Percentiles rank a stretch among this genome's conserved stretches.
These are phyloP conservation scores for Wickerhamomyces canadensis DNA, from an alignment of 805 yeast genomes.

Conservation along the genomic window DNA sequence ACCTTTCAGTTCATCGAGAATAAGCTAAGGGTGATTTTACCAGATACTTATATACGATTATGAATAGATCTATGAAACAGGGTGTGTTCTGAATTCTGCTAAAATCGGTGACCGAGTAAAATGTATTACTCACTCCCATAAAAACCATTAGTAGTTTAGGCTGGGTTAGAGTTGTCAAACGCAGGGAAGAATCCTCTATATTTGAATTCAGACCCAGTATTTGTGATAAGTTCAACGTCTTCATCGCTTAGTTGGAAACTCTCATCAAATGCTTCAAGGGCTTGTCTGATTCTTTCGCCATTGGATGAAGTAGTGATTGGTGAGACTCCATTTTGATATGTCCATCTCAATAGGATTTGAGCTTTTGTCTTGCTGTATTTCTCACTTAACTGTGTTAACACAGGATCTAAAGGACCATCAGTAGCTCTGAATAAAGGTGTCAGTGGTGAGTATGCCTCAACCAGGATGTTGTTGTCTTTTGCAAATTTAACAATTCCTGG, in stretches of 20 bases:
- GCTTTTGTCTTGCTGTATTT: conserved; percentile 52
- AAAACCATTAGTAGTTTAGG: no score
- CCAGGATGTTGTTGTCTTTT: conserved; percentile 37
- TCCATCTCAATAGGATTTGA: conserved; percentile 62
- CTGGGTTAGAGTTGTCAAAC: no score
- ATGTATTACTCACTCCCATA: no score
- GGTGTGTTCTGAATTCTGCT: no score
- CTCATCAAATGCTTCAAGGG: conserved; percentile 40
- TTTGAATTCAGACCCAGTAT: conserved; percentile 28
- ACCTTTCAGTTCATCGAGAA: no score
- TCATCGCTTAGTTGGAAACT: conserved; percentile 42
- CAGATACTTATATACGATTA: no score
- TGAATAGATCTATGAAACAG: no score
- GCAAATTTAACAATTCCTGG: conserved; percentile 49
- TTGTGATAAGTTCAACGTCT: conserved; percentile 38
- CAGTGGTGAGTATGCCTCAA: conserved; percentile 63
- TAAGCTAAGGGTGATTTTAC: no score
- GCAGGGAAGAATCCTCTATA: conserved; percentile 21
- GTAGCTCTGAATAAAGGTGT: conserved; percentile 49
- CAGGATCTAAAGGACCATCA: conserved; percentile 32
- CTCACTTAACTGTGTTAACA: conserved; percentile 33
- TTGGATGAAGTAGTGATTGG: conserved; percentile 65
- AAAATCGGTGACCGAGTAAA: no score
- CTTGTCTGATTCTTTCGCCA: conserved; percentile 44
- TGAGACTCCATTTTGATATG: conserved; percentile 51